Evolutionary conservation across 805 yeast genomes (phyloP), one percentile per base, ranked within the genome.

Genomic region (Yamadazyma paraphyllophila): DNA sequence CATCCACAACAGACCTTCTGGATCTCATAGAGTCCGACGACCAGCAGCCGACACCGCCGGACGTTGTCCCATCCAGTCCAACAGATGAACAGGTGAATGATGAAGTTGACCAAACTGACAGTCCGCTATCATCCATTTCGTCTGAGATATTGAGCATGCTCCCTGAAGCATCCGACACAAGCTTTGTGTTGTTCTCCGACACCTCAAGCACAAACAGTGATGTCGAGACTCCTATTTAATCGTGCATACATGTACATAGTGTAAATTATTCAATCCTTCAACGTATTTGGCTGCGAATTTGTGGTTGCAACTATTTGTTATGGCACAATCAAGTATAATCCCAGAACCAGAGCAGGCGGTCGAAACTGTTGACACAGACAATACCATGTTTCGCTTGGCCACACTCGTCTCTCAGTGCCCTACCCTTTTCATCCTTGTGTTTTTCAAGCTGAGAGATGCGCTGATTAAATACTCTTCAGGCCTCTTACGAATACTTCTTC

Each of bases 401-500:
- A 39, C 14, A 9, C 14, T 30, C 26, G 12, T 39, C 17, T 11
- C 15, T 12, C 34, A 30, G 5, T 10, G 11, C 11, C 35, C 26
- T 29, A 7, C 30, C 16, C 14, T 29, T 4, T 15, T 30, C 12
- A 30, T 30, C 8, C 35, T 47, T 9, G 30, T 14, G 8, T 20
- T 41, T 14, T 48, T 48, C 44, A 48, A 33, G 29, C 2, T 25
- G 2, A 41, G 51, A 24, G 43, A 36, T 35, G 15, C 35, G 2
- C 11, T 44, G 2, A n/a, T 40, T 11, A 24, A 6, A 12, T 43
- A 26, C 37, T 40, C 25, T 11, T 12, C 34, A 10, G n/a, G 15
- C 12, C 10, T 30, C 4, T 6, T 30, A 12, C 25, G 35, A 16
- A 12, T 39, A 4, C 7, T 29, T 7, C 31, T 47, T 8, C 43